These are phyloP conservation scores for Candida argentea DNA, from an alignment of 805 yeast species.

Conservation along the genomic window DNA sequence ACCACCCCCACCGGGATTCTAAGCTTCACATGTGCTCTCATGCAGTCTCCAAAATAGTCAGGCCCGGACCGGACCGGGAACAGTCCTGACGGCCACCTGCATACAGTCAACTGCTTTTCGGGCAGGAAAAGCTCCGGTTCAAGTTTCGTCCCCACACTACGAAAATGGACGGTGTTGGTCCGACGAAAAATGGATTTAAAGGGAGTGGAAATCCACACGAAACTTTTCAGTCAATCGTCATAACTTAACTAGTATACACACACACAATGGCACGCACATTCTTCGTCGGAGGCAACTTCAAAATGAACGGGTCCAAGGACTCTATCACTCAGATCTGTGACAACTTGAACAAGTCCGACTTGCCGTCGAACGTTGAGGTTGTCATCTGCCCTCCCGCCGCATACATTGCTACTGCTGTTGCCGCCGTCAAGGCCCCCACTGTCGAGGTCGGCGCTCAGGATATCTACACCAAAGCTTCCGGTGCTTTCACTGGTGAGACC, in stretches of 20 bases:
- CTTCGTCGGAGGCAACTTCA: slow-evolving; percentile 99
- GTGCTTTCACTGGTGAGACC: slow-evolving; percentile 98
- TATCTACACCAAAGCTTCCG: slow-evolving; percentile 75
- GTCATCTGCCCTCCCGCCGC: slow-evolving; percentile 96
- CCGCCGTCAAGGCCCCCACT: slow-evolving; percentile 55
- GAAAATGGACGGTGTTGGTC: too few relatives aligned
- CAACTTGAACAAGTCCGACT: slow-evolving; percentile 65
- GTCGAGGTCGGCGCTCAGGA: slow-evolving; percentile 88
- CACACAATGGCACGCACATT: slow-evolving; percentile 66
- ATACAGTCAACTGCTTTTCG: too few relatives aligned
- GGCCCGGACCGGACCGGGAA: too few relatives aligned
- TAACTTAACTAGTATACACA: neutral
- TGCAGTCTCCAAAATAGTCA: too few relatives aligned
- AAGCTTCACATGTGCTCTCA: too few relatives aligned
- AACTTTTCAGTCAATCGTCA: neutral
- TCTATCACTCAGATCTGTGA: slow-evolving; percentile 79
- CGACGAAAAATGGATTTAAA: neutral
- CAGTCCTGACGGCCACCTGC: too few relatives aligned
- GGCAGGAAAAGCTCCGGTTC: too few relatives aligned
- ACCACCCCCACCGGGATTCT: too few relatives aligned
- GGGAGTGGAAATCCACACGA: neutral
- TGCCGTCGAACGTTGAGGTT: slow-evolving; percentile 78
- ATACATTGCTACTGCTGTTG: slow-evolving; percentile 71
- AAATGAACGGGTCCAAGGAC: slow-evolving; percentile 90
- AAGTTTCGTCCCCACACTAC: too few relatives aligned